Conservation (phyloP, 2,329 filamentous ascomycete genomes). For the Hypoxylon sp. region DNA sequence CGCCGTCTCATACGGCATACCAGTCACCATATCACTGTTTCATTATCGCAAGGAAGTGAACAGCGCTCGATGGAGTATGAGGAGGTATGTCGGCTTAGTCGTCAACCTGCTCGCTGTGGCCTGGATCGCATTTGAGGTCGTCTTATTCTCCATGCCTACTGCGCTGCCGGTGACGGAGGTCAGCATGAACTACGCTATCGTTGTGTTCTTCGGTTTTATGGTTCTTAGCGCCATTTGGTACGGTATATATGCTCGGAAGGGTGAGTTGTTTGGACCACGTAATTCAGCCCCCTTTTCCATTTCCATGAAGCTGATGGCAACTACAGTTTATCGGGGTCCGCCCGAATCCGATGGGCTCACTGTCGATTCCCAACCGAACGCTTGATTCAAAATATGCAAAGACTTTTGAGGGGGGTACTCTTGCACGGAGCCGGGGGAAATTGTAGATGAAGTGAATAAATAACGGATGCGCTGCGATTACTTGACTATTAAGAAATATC, state of each 20-base stretch:
- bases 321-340: constrained; percentile 48
- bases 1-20: constrained; percentile 67
- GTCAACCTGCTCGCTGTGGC: constrained; percentile 61
- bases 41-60: constrained; percentile 61
- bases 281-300: neutral
- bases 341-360: constrained; percentile 50
- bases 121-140: constrained; percentile 66
- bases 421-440: neutral
- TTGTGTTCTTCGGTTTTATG: constrained; percentile 63
- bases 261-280: constrained; percentile 51
- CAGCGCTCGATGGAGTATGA: constrained; percentile 62
- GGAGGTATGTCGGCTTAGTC: constrained; percentile 55
- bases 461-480: neutral
- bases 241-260: constrained; percentile 62
- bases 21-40: constrained; percentile 64
- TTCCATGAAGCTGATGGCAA: constrained; percentile 9
- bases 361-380: constrained; percentile 34
- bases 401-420: neutral
- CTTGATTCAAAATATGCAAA: neutral
- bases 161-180: constrained; percentile 48
- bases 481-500: neutral
- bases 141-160: constrained; percentile 62
- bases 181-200: constrained; percentile 64
- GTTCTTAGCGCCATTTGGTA: constrained; percentile 61
- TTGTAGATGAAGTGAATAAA: neutral